These are phyloP conservation scores for Wakefieldia striispora DNA, from an alignment of 768 basidiomycete genomes.

Conservation along the genomic window DNA sequence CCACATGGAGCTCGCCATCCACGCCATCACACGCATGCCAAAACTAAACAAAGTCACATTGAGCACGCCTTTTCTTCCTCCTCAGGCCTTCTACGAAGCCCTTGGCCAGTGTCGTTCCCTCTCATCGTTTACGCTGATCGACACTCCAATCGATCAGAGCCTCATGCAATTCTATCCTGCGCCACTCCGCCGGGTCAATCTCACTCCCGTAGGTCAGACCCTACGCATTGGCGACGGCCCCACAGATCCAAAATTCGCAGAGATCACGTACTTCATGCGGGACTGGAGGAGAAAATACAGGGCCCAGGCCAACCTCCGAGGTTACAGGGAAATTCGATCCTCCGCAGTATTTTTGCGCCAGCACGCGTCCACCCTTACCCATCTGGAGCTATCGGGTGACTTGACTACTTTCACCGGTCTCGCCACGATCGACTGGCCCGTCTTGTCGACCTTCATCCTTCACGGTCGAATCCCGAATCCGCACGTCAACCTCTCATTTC, in stretches of 20 bases:
- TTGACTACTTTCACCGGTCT: slow-evolving; percentile 26
- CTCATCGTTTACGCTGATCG: slow-evolving; percentile 27
- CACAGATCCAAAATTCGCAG: slow-evolving; percentile 31
- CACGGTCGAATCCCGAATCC: slow-evolving; percentile 30
- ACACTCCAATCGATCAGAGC: slow-evolving; percentile 37
- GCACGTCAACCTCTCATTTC: slow-evolving; percentile 11
- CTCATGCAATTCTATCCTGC: slow-evolving; percentile 30
- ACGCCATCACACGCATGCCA: slow-evolving; percentile 30
- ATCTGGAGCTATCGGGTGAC: slow-evolving; percentile 33
- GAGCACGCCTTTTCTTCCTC: slow-evolving; percentile 33
- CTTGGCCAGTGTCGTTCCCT: slow-evolving; percentile 29
- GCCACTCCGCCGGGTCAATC: slow-evolving; percentile 24
- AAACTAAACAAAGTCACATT: slow-evolving; percentile 28
- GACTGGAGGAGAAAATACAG: slow-evolving; percentile 37
- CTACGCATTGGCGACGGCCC: slow-evolving; percentile 35
- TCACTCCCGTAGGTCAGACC: slow-evolving; percentile 34
- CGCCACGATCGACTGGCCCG: slow-evolving; percentile 32
- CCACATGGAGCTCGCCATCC: slow-evolving; percentile 24
- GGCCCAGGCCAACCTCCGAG: slow-evolving; percentile 29
- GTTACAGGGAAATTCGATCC: slow-evolving; percentile 29
- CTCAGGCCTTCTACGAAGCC: slow-evolving; percentile 27
- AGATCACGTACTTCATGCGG: slow-evolving; percentile 34
- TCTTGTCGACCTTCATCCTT: slow-evolving; percentile 27
- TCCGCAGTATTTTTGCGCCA: slow-evolving; percentile 29
- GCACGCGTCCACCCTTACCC: slow-evolving; percentile 29